Evolutionary conservation across 768 basidiomycete species (phyloP), one percentile per base, ranked within the genome.

Genomic region (Calocera viscosa): DNA sequence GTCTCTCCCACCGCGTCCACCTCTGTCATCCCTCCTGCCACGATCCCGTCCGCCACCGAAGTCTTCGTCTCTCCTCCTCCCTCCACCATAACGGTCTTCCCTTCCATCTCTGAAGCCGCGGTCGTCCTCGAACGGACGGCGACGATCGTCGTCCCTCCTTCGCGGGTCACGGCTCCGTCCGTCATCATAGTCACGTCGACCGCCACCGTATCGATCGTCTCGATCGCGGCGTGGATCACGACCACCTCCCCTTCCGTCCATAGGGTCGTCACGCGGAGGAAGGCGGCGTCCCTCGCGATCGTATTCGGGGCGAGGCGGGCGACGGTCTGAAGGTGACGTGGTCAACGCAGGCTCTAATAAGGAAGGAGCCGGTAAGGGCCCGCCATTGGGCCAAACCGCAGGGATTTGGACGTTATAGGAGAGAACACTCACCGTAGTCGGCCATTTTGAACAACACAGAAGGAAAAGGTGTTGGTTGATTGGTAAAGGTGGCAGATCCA

Each of bases 141-240:
- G 53, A 26, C 53, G 22, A 60, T 77, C 72, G 24, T 77, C 71
- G 66, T 78, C 75, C 24, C 77, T 71, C 49, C 76, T 72, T 1
- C 53, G 30, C 1, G 40, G 35, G 49, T 67, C 66, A 2, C 68
- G 63, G 19, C 49, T 53, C 49, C 49, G 5, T 17, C 49, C 40
- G 34, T 68, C 67, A 33, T 69, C 66, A 28, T 69, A 69, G 40
- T 69, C 68, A 28, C 68, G 67, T n/a, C 68, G 43, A 67, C 80
- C 77, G 67, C 81, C 80, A 39, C 84, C 82, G 69, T 87, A 81
- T 63, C 86, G 82, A 65, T 86, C 80, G 70, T 75, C 69, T n/a
- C 67, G 60, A n/a, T 69, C 64, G 12, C 47, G 43, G 53, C 53
- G 53, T 2, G 53, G 53, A 32, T 60, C 53, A 19, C 53, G 53